phyloP scores from a whole-genome alignment of 2,329 filamentous ascomycete genomes.

The Ceratocystiopsis brevicomis region DNA sequence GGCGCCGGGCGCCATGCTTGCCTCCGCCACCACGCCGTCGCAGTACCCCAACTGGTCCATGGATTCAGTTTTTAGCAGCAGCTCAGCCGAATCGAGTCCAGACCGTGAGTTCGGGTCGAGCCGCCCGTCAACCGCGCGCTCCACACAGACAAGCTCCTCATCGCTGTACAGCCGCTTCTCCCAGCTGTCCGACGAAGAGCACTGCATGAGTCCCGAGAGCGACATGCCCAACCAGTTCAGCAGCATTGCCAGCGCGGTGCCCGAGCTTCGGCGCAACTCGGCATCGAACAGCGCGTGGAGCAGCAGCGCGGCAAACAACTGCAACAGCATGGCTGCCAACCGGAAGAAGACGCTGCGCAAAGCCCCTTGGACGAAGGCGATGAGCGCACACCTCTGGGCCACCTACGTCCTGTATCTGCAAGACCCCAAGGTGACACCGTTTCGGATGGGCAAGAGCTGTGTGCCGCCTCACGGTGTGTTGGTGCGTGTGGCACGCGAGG shows the following conservation, averaged over 20 bases:
- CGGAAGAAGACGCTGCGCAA: constrained; percentile 17
- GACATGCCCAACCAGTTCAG: constrained; percentile 17
- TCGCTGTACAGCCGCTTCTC: constrained; percentile 40
- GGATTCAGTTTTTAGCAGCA: constrained; percentile 36
- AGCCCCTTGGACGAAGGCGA: constrained; percentile 43
- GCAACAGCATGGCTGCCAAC: too few relatives aligned
- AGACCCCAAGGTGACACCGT: constrained; percentile 48
- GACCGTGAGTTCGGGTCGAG: constrained; percentile 33
- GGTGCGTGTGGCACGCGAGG: constrained; percentile 43
- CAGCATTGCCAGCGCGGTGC: background rate
- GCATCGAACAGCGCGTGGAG: constrained; percentile 2
- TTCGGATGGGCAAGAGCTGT: constrained; percentile 42
- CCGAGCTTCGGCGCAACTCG: constrained; percentile 4
- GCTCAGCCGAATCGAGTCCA: constrained; percentile 35
- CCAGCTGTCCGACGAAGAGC: constrained; percentile 34
- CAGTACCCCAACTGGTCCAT: constrained; percentile 41
- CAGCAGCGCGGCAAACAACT: background rate
- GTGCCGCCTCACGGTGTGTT: constrained; percentile 48
- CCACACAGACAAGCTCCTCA: constrained; percentile 34
- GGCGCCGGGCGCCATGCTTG: constrained; percentile 25
- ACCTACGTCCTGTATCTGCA: constrained; percentile 46
- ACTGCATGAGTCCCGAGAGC: constrained; percentile 32
- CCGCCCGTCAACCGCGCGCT: constrained; percentile 39
- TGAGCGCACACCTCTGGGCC: constrained; percentile 47
- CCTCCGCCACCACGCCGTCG: constrained; percentile 19